Evolutionary conservation across 2,329 filamentous ascomycete species (phyloP).

Genomic region (Dothistroma pini): DNA sequence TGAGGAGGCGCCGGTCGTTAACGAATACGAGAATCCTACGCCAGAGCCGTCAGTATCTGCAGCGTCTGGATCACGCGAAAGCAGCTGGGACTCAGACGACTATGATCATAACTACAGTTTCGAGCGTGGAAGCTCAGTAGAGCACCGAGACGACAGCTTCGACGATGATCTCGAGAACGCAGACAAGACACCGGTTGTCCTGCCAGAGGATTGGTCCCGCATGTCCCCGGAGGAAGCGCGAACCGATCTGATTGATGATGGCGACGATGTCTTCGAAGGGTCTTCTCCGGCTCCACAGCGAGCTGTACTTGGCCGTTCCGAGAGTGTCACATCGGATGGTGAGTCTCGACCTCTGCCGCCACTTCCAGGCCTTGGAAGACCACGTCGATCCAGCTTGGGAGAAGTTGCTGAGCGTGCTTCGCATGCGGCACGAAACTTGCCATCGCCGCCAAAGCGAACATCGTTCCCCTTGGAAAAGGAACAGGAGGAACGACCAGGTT

Average conservation of each 20-base stretch:
- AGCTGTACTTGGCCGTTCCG: slow-evolving; percentile 59
- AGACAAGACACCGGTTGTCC: slow-evolving; percentile 95
- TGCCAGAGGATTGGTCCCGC: slow-evolving; percentile 91
- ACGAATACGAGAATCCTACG: slow-evolving; percentile 98
- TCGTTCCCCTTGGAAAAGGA: slow-evolving; percentile 74
- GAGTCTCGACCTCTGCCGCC: slow-evolving; percentile 84
- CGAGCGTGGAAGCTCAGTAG: slow-evolving; percentile 56
- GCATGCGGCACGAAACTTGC: slow-evolving; percentile 64
- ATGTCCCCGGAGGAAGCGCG: slow-evolving; percentile 65
- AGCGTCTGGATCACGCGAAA: slow-evolving; percentile 83
- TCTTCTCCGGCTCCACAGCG: slow-evolving; percentile 48
- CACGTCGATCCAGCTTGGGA: slow-evolving; percentile 58
- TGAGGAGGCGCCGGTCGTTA: slow-evolving; percentile 85
- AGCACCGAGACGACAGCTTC: slow-evolving; percentile 68
- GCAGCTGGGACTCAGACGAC: slow-evolving; percentile 80
- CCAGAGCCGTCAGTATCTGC: slow-evolving; percentile 85
- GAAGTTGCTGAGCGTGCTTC: slow-evolving; percentile 70
- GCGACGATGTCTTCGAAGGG: slow-evolving; percentile 65
- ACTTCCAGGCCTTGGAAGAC: slow-evolving; percentile 62
- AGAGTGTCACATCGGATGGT: slow-evolving; percentile 72
- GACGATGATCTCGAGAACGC: slow-evolving; percentile 93
- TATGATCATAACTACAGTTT: slow-evolving; percentile 66
- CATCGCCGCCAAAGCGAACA: slow-evolving; percentile 66
- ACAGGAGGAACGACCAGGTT: slow-evolving; percentile 19
- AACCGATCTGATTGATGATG: slow-evolving; percentile 49